Evolutionary conservation across 768 basidiomycete species (phyloP), one percentile per base, ranked within the genome.

Genomic region (Strobilomyces dryophilus): DNA sequence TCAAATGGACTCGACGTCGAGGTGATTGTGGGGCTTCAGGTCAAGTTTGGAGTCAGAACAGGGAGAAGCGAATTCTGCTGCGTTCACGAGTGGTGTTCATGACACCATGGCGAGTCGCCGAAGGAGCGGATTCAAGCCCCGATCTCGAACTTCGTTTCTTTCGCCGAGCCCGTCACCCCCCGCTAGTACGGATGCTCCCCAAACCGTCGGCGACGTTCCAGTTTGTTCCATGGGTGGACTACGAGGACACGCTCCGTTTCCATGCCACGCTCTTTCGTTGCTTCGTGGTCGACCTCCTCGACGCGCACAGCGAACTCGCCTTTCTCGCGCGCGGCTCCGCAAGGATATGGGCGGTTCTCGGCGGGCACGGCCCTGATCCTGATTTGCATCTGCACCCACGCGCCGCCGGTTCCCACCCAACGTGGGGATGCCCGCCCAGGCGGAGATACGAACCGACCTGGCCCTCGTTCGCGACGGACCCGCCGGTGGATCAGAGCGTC

Each of bases 231-330:
- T 61, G 59, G 60, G 40, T 59, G 31, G 62, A 65, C 46, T 36
- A 5, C 15, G 35, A 29, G 29, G 29, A 36, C 15, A 53, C 41
- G 7, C 1, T 58, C 24, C 31, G 10, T 34, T 49, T 63, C 31
- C 63, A 64, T 36, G 45, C 29, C 18, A 31, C 5, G 12, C 24
- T 65, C 0, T 49, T 65, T 35, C 63, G 44, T 15, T 62, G 53
- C 44, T 56, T 60, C 45, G 18, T 56, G 1, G 45, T 52, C 14
- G 12, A 40, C 17, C 5, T 54, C 20, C 36, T 55, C 8, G 50
- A 52, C 15, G 10, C 46, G 9, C 29, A 41, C 21, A 39, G n/a
- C 36, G 50, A 58, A 8, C 34, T 49, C 26, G 41, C 35, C 40
- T 17, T 51, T 14, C 17, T 47, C 6, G 47, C 52, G 8, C 48